phyloP scores from a whole-genome alignment of 106 monocot species.

The Dendrobium chrysotoxum region DNA sequence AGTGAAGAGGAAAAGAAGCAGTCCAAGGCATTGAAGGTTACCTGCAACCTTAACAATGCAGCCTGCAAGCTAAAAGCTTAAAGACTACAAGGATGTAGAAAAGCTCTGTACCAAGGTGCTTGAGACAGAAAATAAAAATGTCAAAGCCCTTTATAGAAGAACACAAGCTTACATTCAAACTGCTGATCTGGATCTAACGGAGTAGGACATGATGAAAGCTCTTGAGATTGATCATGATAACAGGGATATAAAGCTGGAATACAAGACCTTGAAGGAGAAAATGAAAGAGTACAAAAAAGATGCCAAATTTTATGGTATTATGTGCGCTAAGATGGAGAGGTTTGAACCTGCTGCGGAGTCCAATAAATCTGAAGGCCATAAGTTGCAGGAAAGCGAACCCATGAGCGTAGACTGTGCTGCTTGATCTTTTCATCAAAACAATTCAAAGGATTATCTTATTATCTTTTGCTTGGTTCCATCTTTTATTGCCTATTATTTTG shows the following conservation, averaged over 20 bases:
- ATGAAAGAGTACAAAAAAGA: slow-evolving; percentile 85
- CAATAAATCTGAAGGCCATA: slow-evolving; percentile 15
- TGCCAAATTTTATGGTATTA: slow-evolving; percentile 85
- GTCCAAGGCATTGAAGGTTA: slow-evolving; percentile 38
- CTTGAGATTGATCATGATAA: slow-evolving; percentile 60
- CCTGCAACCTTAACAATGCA: slow-evolving; percentile 50
- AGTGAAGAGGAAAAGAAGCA: slow-evolving; percentile 63
- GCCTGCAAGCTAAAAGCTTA: slow-evolving; percentile 49
- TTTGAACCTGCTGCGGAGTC: slow-evolving; percentile 19
- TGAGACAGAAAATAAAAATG: slow-evolving; percentile 62
- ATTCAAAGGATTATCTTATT: too few relatives aligned
- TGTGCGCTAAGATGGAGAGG: slow-evolving; percentile 83
- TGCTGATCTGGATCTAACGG: slow-evolving; percentile 70
- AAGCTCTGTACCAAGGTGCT: slow-evolving; percentile 58
- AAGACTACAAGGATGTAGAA: slow-evolving; percentile 44
- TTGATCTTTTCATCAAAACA: slow-evolving; percentile 1
- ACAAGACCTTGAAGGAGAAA: slow-evolving; percentile 72
- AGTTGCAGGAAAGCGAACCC: slow-evolving; percentile 23
- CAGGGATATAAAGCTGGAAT: slow-evolving; percentile 57
- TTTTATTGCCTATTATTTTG: too few relatives aligned
- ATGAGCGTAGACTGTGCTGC: slow-evolving; percentile 47
- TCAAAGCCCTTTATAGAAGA: slow-evolving; percentile 75
- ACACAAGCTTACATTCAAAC: slow-evolving; percentile 66
- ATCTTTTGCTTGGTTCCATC: too few relatives aligned
- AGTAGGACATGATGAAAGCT: slow-evolving; percentile 70